Conservation (phyloP, 371 early-diverging fungal species). For the Mycotypha africana region DNA sequence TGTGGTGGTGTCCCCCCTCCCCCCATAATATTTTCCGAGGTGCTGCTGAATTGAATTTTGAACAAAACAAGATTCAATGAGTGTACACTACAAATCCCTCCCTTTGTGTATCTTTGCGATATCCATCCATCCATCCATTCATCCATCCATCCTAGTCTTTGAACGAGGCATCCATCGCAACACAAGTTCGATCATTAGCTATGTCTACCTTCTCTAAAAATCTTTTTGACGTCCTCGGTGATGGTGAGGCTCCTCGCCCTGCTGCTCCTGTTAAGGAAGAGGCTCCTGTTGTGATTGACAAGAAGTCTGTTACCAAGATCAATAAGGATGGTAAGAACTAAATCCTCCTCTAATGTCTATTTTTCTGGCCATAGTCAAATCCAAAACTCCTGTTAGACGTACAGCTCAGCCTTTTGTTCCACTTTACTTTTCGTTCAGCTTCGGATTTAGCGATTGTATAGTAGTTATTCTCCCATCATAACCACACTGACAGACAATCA, state of each 20-base stretch:
- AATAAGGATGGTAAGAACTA: constrained; percentile 28
- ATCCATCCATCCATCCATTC: constrained; percentile 31
- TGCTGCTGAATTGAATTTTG: background rate
- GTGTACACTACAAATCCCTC: background rate
- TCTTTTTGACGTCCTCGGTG: constrained; percentile 60
- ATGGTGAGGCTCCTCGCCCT: constrained; percentile 48
- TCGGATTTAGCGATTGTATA: too few relatives aligned
- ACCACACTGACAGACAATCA: too few relatives aligned
- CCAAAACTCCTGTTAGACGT: too few relatives aligned
- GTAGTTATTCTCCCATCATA: too few relatives aligned
- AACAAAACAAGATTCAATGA: too few relatives aligned
- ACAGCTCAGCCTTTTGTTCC: too few relatives aligned
- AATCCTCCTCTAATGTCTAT: too few relatives aligned
- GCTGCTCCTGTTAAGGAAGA: constrained; percentile 30
- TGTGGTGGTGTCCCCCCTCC: too few relatives aligned
- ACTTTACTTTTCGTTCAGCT: too few relatives aligned
- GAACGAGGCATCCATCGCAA: constrained; percentile 31
- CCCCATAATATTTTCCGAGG: too few relatives aligned
- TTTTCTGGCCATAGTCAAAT: too few relatives aligned
- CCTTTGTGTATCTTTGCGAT: constrained; percentile 1
- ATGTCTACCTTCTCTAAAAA: constrained; percentile 53
- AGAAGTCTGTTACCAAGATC: constrained; percentile 23
- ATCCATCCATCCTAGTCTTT: background rate
- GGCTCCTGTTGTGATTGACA: constrained; percentile 15
- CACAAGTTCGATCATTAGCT: constrained; percentile 11